Evolutionary conservation across 805 yeast genomes (phyloP).

Genomic region (Candida boidinii): DNA sequence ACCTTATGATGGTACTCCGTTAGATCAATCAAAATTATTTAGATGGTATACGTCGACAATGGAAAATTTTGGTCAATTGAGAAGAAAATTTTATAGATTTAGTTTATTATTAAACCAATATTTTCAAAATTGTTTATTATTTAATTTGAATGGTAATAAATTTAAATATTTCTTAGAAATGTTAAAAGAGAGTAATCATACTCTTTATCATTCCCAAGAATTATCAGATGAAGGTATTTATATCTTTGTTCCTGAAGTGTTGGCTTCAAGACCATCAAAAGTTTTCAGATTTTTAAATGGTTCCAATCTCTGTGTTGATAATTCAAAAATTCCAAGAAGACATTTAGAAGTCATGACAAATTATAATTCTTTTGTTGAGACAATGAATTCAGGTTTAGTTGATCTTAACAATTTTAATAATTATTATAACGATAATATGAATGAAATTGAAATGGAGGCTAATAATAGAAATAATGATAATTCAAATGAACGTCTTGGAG

Average conservation of each 20-base stretch:
- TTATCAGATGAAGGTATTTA: slow-evolving; percentile 72
- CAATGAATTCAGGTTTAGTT: slow-evolving; percentile 3
- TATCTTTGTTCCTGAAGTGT: slow-evolving; percentile 62
- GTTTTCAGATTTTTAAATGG: slow-evolving; percentile 37
- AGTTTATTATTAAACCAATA: slow-evolving; percentile 56
- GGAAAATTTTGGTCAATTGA: slow-evolving; percentile 65
- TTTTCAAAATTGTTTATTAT: slow-evolving; percentile 65
- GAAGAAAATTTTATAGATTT: slow-evolving; percentile 78
- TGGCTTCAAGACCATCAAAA: slow-evolving; percentile 33
- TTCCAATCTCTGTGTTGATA: slow-evolving; percentile 43
- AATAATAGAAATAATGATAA: too few relatives aligned
- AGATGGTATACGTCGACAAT: slow-evolving; percentile 63
- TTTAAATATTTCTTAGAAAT: slow-evolving; percentile 44
- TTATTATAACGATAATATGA: slow-evolving; percentile 8
- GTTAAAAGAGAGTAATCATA: slow-evolving; percentile 62
- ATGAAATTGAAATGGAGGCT: slow-evolving; percentile 24
- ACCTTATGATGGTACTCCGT: slow-evolving; percentile 24
- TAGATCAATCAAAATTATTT: slow-evolving; percentile 33
- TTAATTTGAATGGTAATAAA: slow-evolving; percentile 42
- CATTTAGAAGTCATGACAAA: slow-evolving; percentile 23
- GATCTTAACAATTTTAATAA: slow-evolving; percentile 4
- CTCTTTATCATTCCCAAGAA: slow-evolving; percentile 58
- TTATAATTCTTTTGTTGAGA: slow-evolving; percentile 17
- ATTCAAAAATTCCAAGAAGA: slow-evolving; percentile 23
- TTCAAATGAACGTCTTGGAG: too few relatives aligned